phyloP scores from a whole-genome alignment of 2,329 filamentous ascomycete genomes.

The Capronia epimyces region DNA sequence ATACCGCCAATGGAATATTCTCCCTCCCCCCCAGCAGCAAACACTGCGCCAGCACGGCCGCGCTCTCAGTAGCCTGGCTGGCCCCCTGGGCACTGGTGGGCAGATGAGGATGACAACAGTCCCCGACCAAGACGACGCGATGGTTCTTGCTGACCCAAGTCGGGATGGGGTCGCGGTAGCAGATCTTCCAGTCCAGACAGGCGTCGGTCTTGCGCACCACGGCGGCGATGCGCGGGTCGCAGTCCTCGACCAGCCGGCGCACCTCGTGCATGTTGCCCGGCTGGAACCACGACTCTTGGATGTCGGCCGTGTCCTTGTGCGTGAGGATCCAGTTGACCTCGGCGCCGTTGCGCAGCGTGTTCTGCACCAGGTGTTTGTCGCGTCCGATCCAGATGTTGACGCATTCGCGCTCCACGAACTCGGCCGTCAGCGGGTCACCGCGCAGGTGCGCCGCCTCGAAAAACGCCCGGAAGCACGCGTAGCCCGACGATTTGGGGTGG shows the following conservation, averaged over 20 bases:
- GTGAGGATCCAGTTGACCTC: constrained; percentile 49
- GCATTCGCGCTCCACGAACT: constrained; percentile 51
- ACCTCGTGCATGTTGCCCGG: constrained; percentile 51
- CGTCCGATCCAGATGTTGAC: constrained; percentile 52
- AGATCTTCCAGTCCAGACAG: constrained; percentile 33
- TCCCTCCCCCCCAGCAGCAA: constrained; percentile 19
- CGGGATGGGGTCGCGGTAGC: constrained; percentile 31
- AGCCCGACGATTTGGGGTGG: constrained; percentile 34
- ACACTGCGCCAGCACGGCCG: constrained; percentile 34
- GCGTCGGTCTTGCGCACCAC: constrained; percentile 41
- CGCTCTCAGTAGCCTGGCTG: constrained; percentile 42
- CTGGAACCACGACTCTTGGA: constrained; percentile 53
- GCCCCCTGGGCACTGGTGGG: constrained; percentile 44
- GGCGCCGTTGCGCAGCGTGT: constrained; percentile 47
- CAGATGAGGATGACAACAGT: constrained; percentile 39
- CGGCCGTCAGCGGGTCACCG: constrained; percentile 48
- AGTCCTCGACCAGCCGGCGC: constrained; percentile 46
- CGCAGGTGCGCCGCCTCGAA: constrained; percentile 42
- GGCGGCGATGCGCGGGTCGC: constrained; percentile 47
- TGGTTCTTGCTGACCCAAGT: constrained; percentile 29
- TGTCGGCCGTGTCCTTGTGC: constrained; percentile 45
- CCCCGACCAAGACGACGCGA: constrained; percentile 34
- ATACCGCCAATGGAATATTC: constrained; percentile 20
- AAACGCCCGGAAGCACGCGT: constrained; percentile 32
- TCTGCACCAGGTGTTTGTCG: constrained; percentile 48